Conservation (phyloP, 192 early-diverging fungal species). For the Coemansia sp. region DNA sequence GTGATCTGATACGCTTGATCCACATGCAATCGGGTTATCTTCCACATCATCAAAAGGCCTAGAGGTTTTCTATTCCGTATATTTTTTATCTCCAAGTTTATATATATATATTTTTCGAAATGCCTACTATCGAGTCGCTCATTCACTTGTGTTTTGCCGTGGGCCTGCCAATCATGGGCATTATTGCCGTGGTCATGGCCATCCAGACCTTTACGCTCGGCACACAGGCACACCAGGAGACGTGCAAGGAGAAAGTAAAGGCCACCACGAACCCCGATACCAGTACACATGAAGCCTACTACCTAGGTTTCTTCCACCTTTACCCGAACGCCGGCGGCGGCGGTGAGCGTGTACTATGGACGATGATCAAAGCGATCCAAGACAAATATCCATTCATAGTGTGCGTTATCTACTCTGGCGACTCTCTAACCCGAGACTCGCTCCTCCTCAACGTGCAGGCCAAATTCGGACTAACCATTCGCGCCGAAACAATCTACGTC, state of each 20-base stretch:
- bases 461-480: slow-evolving; percentile 73
- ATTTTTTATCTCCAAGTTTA: background rate
- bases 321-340: slow-evolving; percentile 92
- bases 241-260: background rate
- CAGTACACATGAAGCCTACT: slow-evolving; percentile 39
- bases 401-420: slow-evolving; percentile 83
- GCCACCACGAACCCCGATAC: slow-evolving; percentile 27
- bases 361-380: slow-evolving; percentile 78
- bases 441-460: slow-evolving; percentile 56
- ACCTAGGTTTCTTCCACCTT: slow-evolving; percentile 91
- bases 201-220: slow-evolving; percentile 35
- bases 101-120: background rate
- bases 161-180: slow-evolving; percentile 24
- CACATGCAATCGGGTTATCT: background rate
- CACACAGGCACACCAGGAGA: slow-evolving; percentile 30
- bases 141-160: slow-evolving; percentile 29
- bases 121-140: slow-evolving; percentile 23
- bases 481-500: slow-evolving; percentile 60
- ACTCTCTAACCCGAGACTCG: slow-evolving; percentile 56
- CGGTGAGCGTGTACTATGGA: slow-evolving; percentile 97
- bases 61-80: background rate
- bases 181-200: slow-evolving; percentile 14
- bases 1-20: background rate
- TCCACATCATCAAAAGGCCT: background rate
- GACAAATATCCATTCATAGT: slow-evolving; percentile 64